phyloP scores from a whole-genome alignment of 305 asterid species.

The Fraxinus greggii region DNA sequence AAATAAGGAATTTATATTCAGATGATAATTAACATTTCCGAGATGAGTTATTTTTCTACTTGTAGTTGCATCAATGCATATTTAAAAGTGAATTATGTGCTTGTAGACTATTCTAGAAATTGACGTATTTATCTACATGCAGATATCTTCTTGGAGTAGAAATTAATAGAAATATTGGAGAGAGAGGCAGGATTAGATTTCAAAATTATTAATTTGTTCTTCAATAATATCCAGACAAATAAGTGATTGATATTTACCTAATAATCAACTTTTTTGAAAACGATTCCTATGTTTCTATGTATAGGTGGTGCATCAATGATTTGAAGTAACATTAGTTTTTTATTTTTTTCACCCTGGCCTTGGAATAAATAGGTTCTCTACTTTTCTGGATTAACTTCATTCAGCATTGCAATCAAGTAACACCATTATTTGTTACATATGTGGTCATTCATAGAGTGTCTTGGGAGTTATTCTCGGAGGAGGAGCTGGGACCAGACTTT shows the following conservation, averaged over 20 bases:
- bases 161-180: not conserved
- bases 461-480: conserved; percentile 94
- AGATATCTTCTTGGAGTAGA: not conserved
- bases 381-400: not conserved
- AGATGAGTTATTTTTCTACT: not conserved
- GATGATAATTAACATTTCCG: not conserved
- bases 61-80: not conserved
- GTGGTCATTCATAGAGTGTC: conserved; percentile 64
- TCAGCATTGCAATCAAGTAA: conserved; percentile 12
- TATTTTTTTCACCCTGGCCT: not conserved
- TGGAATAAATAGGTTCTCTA: conserved; percentile 5
- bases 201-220: not conserved
- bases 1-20: not conserved
- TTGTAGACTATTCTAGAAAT: not conserved
- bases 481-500: conserved; percentile 95
- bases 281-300: not conserved
- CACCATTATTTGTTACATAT: conserved; percentile 15
- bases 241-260: conserved; percentile 2
- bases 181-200: not conserved
- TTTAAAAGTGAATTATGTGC: not conserved
- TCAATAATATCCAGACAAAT: not conserved
- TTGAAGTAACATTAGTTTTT: not conserved
- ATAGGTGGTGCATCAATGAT: not conserved
- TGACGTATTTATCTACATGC: not conserved
- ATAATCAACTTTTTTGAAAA: conserved; percentile 8